phyloP scores from a whole-genome alignment of 441 rosid species.

The Erodium chrysanthum region DNA sequence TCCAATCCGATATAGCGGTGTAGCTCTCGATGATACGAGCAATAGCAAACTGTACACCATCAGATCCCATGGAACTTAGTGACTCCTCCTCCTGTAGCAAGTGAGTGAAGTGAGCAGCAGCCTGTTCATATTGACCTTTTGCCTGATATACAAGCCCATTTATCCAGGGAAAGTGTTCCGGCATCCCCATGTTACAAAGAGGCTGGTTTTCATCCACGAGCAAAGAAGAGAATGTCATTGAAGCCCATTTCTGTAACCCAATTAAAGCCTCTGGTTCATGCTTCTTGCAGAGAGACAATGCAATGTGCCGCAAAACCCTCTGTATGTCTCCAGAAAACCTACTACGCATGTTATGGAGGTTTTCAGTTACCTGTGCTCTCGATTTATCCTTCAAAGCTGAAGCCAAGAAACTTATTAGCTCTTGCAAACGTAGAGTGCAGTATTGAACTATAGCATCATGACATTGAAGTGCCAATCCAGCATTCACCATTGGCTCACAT shows the following conservation, averaged over 20 bases:
- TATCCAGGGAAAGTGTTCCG: conserved; percentile 59
- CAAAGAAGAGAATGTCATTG: conserved; percentile 58
- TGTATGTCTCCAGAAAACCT: conserved; percentile 58
- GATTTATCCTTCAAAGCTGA: conserved; percentile 62
- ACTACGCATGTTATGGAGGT: conserved; percentile 40
- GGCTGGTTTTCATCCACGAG: conserved; percentile 55
- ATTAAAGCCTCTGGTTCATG: conserved; percentile 67
- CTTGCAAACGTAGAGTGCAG: conserved; percentile 77
- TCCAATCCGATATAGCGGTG: conserved; percentile 90
- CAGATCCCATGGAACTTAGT: conserved; percentile 75
- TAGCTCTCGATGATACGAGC: conserved; percentile 84
- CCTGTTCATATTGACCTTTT: conserved; percentile 73
- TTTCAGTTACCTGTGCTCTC: conserved; percentile 50
- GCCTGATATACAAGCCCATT: conserved; percentile 86
- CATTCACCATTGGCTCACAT: conserved; percentile 98
- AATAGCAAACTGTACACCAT: conserved; percentile 80
- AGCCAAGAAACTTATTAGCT: conserved; percentile 47
- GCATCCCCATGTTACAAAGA: conserved; percentile 30
- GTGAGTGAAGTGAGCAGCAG: conserved; percentile 75
- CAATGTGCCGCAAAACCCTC: conserved; percentile 59
- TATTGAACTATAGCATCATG: conserved; percentile 84
- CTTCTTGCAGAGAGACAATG: conserved; percentile 67
- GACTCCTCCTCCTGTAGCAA: conserved; percentile 74
- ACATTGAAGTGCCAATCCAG: conserved; percentile 83
- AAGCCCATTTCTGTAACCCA: conserved; percentile 81